Evolutionary conservation across 2,329 filamentous ascomycete genomes (phyloP).

Genomic region (Zalaria obscura): DNA sequence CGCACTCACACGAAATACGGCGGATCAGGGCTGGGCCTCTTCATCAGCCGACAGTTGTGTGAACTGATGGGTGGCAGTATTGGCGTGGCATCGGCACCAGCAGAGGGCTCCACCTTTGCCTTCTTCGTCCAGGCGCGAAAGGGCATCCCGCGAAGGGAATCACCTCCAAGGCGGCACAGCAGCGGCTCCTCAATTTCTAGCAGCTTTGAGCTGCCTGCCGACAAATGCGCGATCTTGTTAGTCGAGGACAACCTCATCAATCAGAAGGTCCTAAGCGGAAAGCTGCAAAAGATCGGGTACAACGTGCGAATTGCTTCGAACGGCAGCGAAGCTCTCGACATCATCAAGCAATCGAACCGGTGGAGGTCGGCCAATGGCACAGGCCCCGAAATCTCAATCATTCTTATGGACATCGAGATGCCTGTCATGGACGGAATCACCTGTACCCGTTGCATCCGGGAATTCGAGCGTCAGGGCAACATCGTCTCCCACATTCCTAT

Average conservation of each 20-base stretch:
- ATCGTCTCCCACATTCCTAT: constrained; percentile 55
- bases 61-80: constrained; percentile 60
- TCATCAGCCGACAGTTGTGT: constrained; percentile 52
- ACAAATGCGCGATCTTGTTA: constrained; percentile 4
- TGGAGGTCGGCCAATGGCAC: constrained; percentile 5
- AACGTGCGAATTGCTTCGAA: constrained; percentile 23
- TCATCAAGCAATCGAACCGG: constrained; percentile 13
- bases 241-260: constrained; percentile 27
- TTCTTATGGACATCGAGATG: constrained; percentile 75
- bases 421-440: constrained; percentile 70
- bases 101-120: constrained; percentile 48
- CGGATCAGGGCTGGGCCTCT: constrained; percentile 54
- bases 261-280: constrained; percentile 24
- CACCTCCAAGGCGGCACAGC: neutral
- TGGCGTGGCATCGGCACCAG: constrained; percentile 45
- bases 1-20: constrained; percentile 56
- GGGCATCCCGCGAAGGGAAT: neutral
- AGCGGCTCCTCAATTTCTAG: neutral
- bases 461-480: constrained; percentile 47
- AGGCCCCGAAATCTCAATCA: constrained; percentile 24
- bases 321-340: constrained; percentile 21
- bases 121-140: constrained; percentile 49
- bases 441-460: constrained; percentile 54
- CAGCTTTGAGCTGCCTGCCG: neutral
- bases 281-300: constrained; percentile 22